phyloP scores from a whole-genome alignment of 1,139 yeast genomes.

The Suhomyces atakaporum region DNA sequence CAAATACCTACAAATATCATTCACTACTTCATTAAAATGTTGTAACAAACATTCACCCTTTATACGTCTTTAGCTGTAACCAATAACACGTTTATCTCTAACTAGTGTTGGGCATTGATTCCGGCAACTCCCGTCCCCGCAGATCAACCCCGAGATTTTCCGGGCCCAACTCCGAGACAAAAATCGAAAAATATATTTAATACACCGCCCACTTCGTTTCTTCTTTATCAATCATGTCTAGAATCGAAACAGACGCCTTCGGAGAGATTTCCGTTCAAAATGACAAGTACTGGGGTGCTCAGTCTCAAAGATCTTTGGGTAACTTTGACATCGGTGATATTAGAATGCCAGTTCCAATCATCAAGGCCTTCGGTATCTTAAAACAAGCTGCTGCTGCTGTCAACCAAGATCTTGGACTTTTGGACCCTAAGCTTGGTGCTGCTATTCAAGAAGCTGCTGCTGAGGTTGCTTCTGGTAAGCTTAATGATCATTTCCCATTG shows the following conservation, averaged over 20 bases:
- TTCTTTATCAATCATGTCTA: conserved; percentile 25
- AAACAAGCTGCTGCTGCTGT: conserved; percentile 95
- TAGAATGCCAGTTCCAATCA: conserved; percentile 84
- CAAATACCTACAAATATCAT: too few relatives aligned
- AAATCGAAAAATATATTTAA: not conserved
- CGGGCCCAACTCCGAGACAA: conserved; percentile 4
- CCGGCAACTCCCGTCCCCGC: not conserved
- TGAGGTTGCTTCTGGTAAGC: conserved; percentile 90
- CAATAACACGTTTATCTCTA: too few relatives aligned
- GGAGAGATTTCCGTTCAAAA: conserved; percentile 91
- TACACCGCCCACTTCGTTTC: conserved; percentile 1
- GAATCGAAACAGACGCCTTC: conserved; percentile 93
- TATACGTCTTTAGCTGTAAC: too few relatives aligned
- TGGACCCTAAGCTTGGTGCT: conserved; percentile 78
- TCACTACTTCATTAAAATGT: too few relatives aligned
- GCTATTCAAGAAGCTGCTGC: conserved; percentile 95
- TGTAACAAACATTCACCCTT: too few relatives aligned
- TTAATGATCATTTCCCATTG: conserved; percentile 92
- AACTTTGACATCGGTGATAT: conserved; percentile 95
- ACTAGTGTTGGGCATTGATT: too few relatives aligned
- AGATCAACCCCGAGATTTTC: conserved; percentile 4
- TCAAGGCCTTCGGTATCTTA: conserved; percentile 88
- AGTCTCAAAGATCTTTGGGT: conserved; percentile 89
- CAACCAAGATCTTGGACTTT: conserved; percentile 73
- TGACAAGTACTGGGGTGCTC: conserved; percentile 95